phyloP scores from a whole-genome alignment of 441 rosid species.

The Populus trichocarpa region DNA sequence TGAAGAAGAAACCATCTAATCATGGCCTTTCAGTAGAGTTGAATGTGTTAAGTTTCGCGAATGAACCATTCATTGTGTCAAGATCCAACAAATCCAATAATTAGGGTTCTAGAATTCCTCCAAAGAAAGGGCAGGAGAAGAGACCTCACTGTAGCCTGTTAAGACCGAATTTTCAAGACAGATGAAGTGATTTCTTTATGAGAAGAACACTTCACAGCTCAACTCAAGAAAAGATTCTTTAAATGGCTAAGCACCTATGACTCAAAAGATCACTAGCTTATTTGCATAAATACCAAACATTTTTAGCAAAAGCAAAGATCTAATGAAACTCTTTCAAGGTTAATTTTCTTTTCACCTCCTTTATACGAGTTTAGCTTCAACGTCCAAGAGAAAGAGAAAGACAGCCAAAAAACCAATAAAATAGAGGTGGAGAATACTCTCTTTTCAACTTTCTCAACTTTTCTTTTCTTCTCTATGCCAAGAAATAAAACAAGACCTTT shows the following conservation, averaged over 20 bases:
- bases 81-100: neutral
- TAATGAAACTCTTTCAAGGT: conserved; percentile 9
- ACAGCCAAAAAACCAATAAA: neutral
- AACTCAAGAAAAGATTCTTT: neutral
- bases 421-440: conserved; percentile 25
- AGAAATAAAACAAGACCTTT: conserved; percentile 14
- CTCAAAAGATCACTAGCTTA: neutral
- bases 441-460: conserved; percentile 11
- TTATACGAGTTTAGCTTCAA: conserved; percentile 15
- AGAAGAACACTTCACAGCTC: neutral
- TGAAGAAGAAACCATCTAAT: neutral
- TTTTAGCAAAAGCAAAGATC: neutral
- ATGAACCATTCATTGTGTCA: neutral
- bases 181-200: neutral
- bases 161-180: neutral
- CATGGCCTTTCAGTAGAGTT: neutral
- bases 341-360: conserved; percentile 11
- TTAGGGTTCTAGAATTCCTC: neutral
- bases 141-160: neutral
- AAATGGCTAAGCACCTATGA: neutral
- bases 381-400: conserved; percentile 8
- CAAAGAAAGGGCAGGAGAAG: neutral
- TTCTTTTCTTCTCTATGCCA: conserved; percentile 10
- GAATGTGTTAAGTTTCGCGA: neutral
- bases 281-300: neutral